Base-by-base conservation (phyloP, 495 filamentous ascomycete species). In the Aspergillus egyptiacus region DNA sequence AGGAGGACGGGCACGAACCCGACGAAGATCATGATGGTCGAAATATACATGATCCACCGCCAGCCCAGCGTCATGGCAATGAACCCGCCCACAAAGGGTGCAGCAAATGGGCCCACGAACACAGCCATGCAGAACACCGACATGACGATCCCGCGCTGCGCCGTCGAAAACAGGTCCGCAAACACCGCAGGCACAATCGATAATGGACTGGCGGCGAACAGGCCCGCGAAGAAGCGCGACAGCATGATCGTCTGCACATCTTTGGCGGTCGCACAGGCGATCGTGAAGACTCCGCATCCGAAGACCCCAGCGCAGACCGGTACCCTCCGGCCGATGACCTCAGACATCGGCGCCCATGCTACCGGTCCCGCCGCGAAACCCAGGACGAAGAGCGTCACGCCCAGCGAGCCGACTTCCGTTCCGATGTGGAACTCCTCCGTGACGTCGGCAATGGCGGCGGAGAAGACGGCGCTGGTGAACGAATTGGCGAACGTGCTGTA, bases 321-420 rank as follows among this genome's bases (percentile, higher is more conserved):
- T 54, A 55, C 57, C 37, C 73, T 76, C n/a, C 77, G 59, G 18
- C 90, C 90, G 51, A 78, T 78, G 18, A 96, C 67, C 61, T 96
- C 90, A 9, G 85, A 90, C 11, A 85, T 65, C 0, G 90, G 90
- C 1, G 73, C 79, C 70, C 72, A 84, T n/a, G 81, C 48, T 0
- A 77, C 50, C 6, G 81, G 81, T 2, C 79, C 81, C 5, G 72
- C 52, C 6, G 69, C 66, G 41, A 74, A 77, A 0, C 73, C 80
- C 1, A 84, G 51, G 0, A 85, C 70, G 46, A 76, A 79, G 0
- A 84, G 55, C 4, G 66, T 70, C 3, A 76, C 76, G 13, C 75
- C 78, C 10, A 83, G 63, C 1, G 69, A 72, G 37, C 64, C 73
- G 27, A 78, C 75, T 47, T 76, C 74, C 1, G 54, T 55, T 2